Conservation (phyloP, 108 stramenopile genomes). For the Mediolabrus comicus region DNA sequence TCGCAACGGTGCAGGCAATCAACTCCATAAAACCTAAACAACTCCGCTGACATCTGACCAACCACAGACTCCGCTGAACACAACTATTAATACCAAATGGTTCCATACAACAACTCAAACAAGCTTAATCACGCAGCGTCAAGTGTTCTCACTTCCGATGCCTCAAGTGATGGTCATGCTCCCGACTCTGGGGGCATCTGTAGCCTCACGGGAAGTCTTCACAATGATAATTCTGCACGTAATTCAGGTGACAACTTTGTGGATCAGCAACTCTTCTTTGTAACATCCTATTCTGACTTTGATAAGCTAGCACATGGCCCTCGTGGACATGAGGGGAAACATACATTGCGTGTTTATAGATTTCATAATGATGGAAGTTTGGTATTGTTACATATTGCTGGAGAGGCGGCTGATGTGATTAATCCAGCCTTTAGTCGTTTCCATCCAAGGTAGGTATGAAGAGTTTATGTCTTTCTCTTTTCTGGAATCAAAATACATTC, state of each 20-base stretch:
- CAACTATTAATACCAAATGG: not conserved
- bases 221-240: not conserved
- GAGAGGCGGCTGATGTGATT: conserved; percentile 64
- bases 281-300: conserved; percentile 72
- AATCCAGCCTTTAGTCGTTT: conserved; percentile 94
- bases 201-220: not conserved
- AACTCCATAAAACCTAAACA: too few species aligned
- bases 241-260: conserved; percentile 7
- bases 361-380: conserved; percentile 81
- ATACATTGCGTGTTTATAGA: conserved; percentile 80
- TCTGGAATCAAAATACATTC: not conserved
- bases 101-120: not conserved
- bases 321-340: conserved; percentile 71
- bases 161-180: not conserved
- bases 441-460: conserved; percentile 63
- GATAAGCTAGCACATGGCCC: conserved; percentile 93
- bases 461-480: not conserved
- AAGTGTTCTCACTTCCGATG: not conserved
- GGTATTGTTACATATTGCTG: conserved; percentile 79
- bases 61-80: not conserved
- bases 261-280: conserved; percentile 66
- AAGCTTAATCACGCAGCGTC: not conserved
- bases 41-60: too few species aligned
- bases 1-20: too few species aligned
- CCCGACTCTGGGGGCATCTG: not conserved